Percentiles rank a stretch among this genome's conserved stretches.
These are phyloP conservation scores for Nicotiana tabacum DNA, from an alignment of 257 asterid species.

Conservation along the genomic window DNA sequence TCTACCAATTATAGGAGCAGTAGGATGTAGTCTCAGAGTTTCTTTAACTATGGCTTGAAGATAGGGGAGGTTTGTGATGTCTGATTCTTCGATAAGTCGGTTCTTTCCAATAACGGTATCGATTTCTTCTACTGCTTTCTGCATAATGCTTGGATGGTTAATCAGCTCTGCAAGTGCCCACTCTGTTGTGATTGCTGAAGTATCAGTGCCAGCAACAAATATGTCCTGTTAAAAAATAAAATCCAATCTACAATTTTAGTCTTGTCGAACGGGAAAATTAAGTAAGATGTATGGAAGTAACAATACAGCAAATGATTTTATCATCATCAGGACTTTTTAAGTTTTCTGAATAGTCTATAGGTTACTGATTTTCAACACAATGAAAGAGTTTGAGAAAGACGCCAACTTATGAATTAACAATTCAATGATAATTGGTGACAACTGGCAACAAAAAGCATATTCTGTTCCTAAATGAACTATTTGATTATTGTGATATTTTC, in stretches of 20 bases:
- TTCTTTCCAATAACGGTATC: slow-evolving; percentile 33
- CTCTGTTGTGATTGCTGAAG: slow-evolving; percentile 68
- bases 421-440: background rate
- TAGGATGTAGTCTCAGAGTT: slow-evolving; percentile 68
- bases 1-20: slow-evolving; percentile 51
- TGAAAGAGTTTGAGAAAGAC: too few relatives aligned
- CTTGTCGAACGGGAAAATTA: too few relatives aligned
- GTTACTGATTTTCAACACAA: too few relatives aligned
- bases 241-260: too few relatives aligned
- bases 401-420: background rate
- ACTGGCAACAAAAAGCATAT: too few relatives aligned
- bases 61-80: slow-evolving; percentile 52
- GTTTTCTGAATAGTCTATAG: too few relatives aligned
- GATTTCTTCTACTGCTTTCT: slow-evolving; percentile 50
- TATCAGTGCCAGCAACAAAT: slow-evolving; percentile 68
- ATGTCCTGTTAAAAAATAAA: slow-evolving; percentile 40
- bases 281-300: too few relatives aligned
- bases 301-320: too few relatives aligned
- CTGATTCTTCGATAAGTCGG: slow-evolving; percentile 54
- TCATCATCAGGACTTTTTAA: too few relatives aligned
- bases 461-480: too few relatives aligned
- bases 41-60: slow-evolving; percentile 66
- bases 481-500: too few relatives aligned
- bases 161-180: slow-evolving; percentile 79
- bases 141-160: slow-evolving; percentile 47